Conservation (phyloP, 208 protist species). For the Acanthamoeba culbertsoni region DNA sequence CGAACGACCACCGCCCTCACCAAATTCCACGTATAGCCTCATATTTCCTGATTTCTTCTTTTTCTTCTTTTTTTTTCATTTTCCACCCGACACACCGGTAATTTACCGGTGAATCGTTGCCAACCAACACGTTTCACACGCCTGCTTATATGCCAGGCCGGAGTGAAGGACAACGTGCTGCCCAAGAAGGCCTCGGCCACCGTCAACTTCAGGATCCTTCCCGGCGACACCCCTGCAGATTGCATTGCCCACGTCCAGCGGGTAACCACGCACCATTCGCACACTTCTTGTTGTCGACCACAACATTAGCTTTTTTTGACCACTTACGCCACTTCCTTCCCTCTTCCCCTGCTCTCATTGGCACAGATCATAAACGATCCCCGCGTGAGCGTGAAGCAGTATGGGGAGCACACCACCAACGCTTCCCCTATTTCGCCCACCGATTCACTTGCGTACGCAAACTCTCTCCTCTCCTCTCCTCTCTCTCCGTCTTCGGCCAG, state of each 20-base stretch:
- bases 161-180: conserved; percentile 61
- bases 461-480: too few relatives aligned
- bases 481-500: too few relatives aligned
- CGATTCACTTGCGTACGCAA: too few relatives aligned
- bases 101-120: too few relatives aligned
- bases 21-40: background rate
- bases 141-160: background rate
- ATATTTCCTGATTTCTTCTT: too few relatives aligned
- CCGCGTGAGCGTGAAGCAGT: background rate
- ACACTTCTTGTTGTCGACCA: background rate
- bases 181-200: conserved; percentile 47
- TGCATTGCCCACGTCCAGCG: background rate
- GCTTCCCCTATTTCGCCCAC: conserved; percentile 34
- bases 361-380: conserved; percentile 28
- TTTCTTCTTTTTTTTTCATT: too few relatives aligned
- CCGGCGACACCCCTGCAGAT: conserved; percentile 6
- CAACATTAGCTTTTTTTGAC: too few relatives aligned
- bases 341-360: background rate
- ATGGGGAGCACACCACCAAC: background rate
- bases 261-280: background rate
- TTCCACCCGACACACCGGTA: too few relatives aligned
- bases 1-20: background rate
- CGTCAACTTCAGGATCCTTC: conserved; percentile 64
- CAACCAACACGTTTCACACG: background rate
- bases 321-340: background rate